These are phyloP conservation scores for Cyberlindnera samutprakarnensis DNA, from an alignment of 805 yeast genomes.

Conservation along the genomic window DNA sequence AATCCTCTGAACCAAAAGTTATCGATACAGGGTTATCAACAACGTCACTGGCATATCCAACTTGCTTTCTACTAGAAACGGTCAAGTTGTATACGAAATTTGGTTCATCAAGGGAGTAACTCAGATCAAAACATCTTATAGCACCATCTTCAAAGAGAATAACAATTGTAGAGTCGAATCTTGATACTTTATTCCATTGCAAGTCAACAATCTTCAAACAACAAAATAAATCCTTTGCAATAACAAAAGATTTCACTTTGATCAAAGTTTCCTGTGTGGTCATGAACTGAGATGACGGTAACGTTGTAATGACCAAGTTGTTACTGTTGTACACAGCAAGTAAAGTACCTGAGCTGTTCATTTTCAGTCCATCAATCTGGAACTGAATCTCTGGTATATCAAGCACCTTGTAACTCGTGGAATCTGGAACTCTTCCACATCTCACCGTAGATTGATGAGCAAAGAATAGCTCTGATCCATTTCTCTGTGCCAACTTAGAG, in stretches of 20 bases:
- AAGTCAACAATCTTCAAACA: slow-evolving; percentile 28
- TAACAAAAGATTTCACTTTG: slow-evolving; percentile 17
- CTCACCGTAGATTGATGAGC: slow-evolving; percentile 14
- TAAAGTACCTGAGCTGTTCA: slow-evolving; percentile 35
- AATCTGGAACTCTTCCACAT: slow-evolving; percentile 7
- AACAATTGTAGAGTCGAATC: slow-evolving; percentile 35
- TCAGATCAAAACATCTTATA: slow-evolving; percentile 31
- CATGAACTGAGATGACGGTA: slow-evolving; percentile 23
- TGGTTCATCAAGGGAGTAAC: slow-evolving; percentile 21
- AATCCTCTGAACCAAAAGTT: slow-evolving; percentile 15
- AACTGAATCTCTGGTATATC: slow-evolving; percentile 18
- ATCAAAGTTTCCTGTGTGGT: not conserved
- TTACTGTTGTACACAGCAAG: slow-evolving; percentile 33
- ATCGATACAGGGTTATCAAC: slow-evolving; percentile 19
- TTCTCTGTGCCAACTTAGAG: slow-evolving; percentile 14
- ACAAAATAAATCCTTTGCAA: slow-evolving; percentile 22
- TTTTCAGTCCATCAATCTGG: slow-evolving; percentile 26
- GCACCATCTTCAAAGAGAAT: slow-evolving; percentile 28
- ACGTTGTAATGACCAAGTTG: slow-evolving; percentile 23
- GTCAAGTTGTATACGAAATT: slow-evolving; percentile 14
- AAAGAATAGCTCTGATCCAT: slow-evolving; percentile 14
- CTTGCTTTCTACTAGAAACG: slow-evolving; percentile 8
- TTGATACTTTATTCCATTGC: slow-evolving; percentile 38
- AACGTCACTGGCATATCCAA: slow-evolving; percentile 16
- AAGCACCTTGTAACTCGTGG: slow-evolving; percentile 7